Percentiles rank a stretch among this genome's conserved stretches.
These are phyloP conservation scores for Calonectria ilicicola DNA, from an alignment of 2,329 filamentous ascomycete species.

Conservation along the genomic window DNA sequence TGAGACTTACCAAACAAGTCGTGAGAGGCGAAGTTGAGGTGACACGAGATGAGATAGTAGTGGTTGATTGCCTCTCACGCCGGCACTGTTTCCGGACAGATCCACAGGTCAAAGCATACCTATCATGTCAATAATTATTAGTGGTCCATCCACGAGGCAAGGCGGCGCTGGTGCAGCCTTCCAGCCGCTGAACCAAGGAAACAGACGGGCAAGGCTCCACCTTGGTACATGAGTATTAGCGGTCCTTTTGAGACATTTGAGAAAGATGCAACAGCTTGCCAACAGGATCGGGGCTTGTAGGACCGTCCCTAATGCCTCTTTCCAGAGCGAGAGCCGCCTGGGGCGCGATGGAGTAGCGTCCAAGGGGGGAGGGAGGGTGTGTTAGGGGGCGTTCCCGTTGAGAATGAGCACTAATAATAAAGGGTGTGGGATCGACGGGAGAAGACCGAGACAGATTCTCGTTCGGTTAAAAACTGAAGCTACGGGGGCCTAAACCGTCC, in stretches of 20 bases:
- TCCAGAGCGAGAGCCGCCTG: conserved; percentile 17
- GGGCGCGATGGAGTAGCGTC: conserved; percentile 6
- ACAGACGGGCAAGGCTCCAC: conserved; percentile 18
- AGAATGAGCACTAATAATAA: background rate
- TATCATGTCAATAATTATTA: background rate
- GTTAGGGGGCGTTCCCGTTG: background rate
- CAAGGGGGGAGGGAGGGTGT: background rate
- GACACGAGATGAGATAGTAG: background rate
- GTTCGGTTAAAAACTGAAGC: conserved; percentile 35
- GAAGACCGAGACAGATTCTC: conserved; percentile 12
- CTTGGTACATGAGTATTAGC: conserved; percentile 7
- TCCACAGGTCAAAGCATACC: conserved; percentile 6
- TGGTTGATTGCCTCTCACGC: background rate
- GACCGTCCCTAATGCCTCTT: conserved; percentile 10
- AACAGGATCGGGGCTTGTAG: conserved; percentile 18
- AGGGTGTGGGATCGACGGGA: background rate
- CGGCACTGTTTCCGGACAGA: background rate
- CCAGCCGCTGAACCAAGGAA: conserved; percentile 10
- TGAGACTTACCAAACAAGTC: background rate
- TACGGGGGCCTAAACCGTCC: conserved; percentile 24
- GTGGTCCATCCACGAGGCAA: background rate
- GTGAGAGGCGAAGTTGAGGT: background rate
- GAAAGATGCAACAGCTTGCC: conserved; percentile 11
- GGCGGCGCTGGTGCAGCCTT: background rate
- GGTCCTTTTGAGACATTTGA: conserved; percentile 25